phyloP scores from a whole-genome alignment of 2,329 filamentous ascomycete genomes.

The Alternaria metachromatica region DNA sequence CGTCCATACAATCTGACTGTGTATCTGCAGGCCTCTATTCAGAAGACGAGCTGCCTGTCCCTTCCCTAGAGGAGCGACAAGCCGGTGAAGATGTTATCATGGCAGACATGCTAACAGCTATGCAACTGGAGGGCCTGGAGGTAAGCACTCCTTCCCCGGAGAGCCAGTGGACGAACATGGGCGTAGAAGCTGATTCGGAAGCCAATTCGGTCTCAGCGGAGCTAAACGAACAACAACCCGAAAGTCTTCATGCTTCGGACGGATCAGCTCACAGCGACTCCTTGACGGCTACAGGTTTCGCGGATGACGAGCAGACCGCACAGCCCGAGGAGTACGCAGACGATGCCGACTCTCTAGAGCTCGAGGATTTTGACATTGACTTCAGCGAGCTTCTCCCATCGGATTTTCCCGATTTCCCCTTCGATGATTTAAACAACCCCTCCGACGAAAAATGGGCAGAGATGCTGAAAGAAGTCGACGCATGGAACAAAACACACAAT shows the following conservation, averaged over 20 bases:
- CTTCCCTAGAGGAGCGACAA: background rate
- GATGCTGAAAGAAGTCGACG: background rate
- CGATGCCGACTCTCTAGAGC: background rate
- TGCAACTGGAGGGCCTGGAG: background rate
- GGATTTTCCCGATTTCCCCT: background rate
- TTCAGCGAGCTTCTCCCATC: background rate
- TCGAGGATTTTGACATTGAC: background rate
- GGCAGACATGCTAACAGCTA: background rate
- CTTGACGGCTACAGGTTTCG: background rate
- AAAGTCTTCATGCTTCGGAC: background rate
- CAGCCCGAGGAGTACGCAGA: background rate
- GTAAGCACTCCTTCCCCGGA: background rate
- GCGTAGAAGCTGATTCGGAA: background rate
- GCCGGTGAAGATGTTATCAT: background rate
- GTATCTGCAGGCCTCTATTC: too few species aligned
- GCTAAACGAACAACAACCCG: background rate
- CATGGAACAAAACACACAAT: background rate
- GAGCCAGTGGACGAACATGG: background rate
- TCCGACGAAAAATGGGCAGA: background rate
- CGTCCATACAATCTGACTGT: background rate
- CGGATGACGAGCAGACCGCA: background rate
- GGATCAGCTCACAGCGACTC: background rate
- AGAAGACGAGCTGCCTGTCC: background rate
- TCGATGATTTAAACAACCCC: background rate
- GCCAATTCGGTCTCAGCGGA: background rate